Evolutionary conservation across 805 yeast species (phyloP).

Genomic region (Metschnikowia colocasiae): DNA sequence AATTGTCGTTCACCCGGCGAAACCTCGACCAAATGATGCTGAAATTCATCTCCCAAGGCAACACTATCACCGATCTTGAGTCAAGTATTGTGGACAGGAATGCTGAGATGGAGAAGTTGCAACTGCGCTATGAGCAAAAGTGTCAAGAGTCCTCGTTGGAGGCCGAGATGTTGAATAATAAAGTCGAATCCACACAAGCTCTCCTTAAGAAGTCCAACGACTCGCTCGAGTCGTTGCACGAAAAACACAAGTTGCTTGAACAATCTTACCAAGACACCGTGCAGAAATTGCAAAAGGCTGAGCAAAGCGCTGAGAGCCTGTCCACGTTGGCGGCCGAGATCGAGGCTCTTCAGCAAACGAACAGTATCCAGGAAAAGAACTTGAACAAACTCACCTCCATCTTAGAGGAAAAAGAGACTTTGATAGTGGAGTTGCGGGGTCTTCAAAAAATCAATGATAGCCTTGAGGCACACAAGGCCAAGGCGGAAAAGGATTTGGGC

Average conservation of each 20-base stretch:
- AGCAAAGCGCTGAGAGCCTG: neutral
- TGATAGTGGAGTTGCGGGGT: conserved; percentile 4
- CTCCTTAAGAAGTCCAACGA: neutral
- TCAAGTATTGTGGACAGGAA: conserved; percentile 1
- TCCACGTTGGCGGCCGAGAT: neutral
- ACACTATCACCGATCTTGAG: conserved; percentile 1
- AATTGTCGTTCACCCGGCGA: neutral
- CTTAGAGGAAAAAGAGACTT: conserved; percentile 5
- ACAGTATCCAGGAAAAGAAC: conserved; percentile 3
- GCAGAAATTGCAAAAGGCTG: neutral
- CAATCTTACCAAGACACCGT: neutral
- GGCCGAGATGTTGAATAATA: neutral
- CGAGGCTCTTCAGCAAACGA: conserved; percentile 2
- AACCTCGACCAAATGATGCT: conserved; percentile 1
- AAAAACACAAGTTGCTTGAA: neutral
- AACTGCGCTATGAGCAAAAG: neutral
- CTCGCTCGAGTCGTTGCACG: neutral
- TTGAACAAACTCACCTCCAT: conserved; percentile 3
- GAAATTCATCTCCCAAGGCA: conserved; percentile 2
- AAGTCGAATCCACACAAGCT: neutral
- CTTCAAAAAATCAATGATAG: conserved; percentile 1
- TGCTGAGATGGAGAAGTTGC: neutral
- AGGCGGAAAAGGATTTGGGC: neutral
- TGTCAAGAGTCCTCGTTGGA: neutral
- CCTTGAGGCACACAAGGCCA: conserved; percentile 2